A percentile compares a stretch with the other conserved stretches of the same genome.
Conservation (phyloP, 352 stramenopile genomes). For the Phytophthora podocarpi region DNA sequence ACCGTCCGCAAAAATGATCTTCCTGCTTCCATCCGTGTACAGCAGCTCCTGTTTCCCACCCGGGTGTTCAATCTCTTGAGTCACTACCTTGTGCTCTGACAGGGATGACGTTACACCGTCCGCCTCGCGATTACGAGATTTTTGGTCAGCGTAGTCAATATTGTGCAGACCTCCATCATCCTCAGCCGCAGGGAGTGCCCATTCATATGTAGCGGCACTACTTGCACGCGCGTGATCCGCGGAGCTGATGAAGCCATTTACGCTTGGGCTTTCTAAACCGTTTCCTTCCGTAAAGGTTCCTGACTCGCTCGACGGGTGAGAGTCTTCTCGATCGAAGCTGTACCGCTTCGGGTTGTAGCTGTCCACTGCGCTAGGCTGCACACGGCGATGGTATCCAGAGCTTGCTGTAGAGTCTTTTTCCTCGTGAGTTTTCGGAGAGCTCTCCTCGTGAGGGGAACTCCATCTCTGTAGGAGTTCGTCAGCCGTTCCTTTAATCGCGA, state of each 20-base stretch:
- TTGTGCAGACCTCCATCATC: constrained; percentile 9
- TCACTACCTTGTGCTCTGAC: constrained; percentile 24
- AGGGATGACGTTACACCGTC: constrained; percentile 10
- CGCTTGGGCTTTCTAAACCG: neutral
- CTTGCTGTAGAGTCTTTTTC: constrained; percentile 3
- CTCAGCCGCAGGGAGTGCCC: constrained; percentile 20
- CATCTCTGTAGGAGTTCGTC: constrained; percentile 47
- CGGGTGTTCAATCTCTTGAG: constrained; percentile 55
- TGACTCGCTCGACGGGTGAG: constrained; percentile 10
- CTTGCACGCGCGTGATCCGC: neutral
- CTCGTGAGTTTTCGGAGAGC: neutral
- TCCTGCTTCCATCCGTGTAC: constrained; percentile 68
- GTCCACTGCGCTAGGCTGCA: constrained; percentile 19
- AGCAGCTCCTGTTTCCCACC: constrained; percentile 66
- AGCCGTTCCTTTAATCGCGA: constrained; percentile 45
- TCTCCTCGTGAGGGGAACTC: constrained; percentile 18
- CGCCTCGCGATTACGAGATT: constrained; percentile 2
- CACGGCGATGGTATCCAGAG: constrained; percentile 1
- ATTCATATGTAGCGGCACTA: constrained; percentile 16
- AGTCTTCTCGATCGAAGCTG: constrained; percentile 31
- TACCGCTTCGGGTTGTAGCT: constrained; percentile 43
- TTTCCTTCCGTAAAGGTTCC: neutral
- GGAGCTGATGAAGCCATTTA: neutral
- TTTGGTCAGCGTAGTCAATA: neutral
- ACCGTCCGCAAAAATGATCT: constrained; percentile 91